Conservation (phyloP, 345 rosid genomes). For the Gynandropsis gynandra region DNA sequence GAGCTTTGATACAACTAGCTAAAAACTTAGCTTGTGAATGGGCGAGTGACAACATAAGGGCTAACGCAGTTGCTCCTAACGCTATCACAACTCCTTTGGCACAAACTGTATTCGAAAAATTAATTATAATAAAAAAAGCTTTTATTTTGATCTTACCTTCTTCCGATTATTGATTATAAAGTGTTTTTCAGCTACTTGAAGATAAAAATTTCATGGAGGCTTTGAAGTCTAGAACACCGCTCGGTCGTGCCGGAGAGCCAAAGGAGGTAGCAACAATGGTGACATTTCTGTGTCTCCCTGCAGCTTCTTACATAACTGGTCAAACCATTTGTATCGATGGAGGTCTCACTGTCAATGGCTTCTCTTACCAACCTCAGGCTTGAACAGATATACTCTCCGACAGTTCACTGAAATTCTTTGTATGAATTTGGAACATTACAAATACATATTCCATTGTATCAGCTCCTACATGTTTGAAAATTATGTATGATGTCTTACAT, state of each 20-base stretch:
- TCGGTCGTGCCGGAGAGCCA: constrained; percentile 38
- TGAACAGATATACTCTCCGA: too few relatives aligned
- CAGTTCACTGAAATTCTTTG: background rate
- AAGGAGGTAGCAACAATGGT: constrained; percentile 45
- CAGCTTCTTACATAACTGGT: constrained; percentile 53
- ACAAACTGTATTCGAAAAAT: constrained; percentile 1
- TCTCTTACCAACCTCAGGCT: constrained; percentile 21
- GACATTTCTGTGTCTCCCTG: constrained; percentile 47
- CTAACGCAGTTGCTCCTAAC: constrained; percentile 49
- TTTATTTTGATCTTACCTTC: background rate
- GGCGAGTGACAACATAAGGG: constrained; percentile 58
- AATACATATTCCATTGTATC: too few relatives aligned
- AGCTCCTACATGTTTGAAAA: too few relatives aligned
- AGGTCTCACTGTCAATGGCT: constrained; percentile 35
- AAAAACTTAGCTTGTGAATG: constrained; percentile 67
- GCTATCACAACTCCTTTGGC: constrained; percentile 36
- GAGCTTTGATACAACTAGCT: constrained; percentile 45
- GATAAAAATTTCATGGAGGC: constrained; percentile 1
- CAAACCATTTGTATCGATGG: constrained; percentile 48
- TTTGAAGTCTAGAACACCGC: constrained; percentile 31
- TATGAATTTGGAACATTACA: too few relatives aligned
- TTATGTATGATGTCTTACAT: too few relatives aligned
- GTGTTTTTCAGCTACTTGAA: constrained; percentile 7
- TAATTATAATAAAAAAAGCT: background rate
- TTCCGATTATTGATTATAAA: background rate